Base-by-base conservation (phyloP, 371 early-diverging fungal species). In the Zopfochytrium polystomum region DNA sequence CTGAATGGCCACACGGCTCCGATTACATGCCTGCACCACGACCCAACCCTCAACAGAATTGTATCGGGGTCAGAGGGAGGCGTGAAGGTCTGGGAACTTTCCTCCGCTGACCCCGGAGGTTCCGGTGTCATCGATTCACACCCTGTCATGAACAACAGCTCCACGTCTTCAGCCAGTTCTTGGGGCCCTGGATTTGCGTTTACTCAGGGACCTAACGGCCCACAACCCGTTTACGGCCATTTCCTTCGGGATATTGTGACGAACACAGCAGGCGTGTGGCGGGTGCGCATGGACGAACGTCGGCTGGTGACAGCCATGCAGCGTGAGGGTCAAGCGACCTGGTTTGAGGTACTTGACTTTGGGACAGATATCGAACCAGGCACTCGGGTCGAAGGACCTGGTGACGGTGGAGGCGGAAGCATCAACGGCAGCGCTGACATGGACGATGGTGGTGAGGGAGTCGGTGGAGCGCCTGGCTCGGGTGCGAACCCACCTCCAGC, bases 11-110 rank as follows among this genome's bases (percentile, higher is more conserved):
- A 93, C 66, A 52, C 78, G 15, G 88, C 86, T 1, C 92, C 97
- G 22, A 95, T 97, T 51, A 97, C 96, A 0, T 95, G 94, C 55
- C 91, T 97, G 75, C 93, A 94, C 66, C 90, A 92, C 67, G 95
- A 97, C 63, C 72, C 78, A 6, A 83, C 80, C 2, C 75, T 83
- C 52, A 92, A 92, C 67, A 69, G 79, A 57, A 87, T 95, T 9
- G 90, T 96, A 18, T 91, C 91, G 6, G 96, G 98, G 0, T 89
- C 91, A 3, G 96, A 94, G 60, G 90, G 90, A n/a, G 90, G 90
- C 1, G 75, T 97, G 25, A 96, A 93, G 66, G 79, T 96, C 70
- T 96, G 96, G 95, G 92, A 97, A 69, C 83, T 92, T 25, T 68
- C 60, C 27, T 73, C 77, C 3, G 71, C 64, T 6, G 70, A 7